phyloP scores from a whole-genome alignment of 768 basidiomycete species.

The Pisolithus orientalis region DNA sequence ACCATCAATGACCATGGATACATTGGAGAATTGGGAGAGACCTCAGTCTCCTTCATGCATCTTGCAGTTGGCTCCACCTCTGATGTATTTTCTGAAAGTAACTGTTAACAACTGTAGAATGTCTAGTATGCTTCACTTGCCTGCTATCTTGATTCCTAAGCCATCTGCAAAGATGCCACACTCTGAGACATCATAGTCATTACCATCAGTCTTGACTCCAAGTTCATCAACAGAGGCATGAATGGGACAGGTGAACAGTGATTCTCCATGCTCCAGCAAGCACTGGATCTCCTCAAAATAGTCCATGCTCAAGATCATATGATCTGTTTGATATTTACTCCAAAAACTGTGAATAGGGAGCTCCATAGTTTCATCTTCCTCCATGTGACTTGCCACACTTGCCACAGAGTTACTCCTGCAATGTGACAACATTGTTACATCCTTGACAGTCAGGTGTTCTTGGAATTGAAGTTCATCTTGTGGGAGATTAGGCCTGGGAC shows the following conservation, averaged over 20 bases:
- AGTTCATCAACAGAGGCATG: background rate
- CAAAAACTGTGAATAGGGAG: background rate
- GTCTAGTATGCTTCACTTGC: no score
- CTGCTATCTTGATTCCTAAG: no score
- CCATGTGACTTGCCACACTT: background rate
- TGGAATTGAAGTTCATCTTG: background rate
- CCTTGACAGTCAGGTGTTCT: background rate
- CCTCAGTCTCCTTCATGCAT: slow-evolving; percentile 15
- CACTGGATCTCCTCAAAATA: slow-evolving; percentile 1
- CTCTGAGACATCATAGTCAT: slow-evolving; percentile 18
- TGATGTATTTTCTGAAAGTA: no score
- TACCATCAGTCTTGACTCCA: slow-evolving; percentile 31
- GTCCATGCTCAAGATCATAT: background rate
- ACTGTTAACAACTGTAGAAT: no score
- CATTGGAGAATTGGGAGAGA: slow-evolving; percentile 26
- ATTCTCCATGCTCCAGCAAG: slow-evolving; percentile 1
- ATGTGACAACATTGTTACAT: background rate
- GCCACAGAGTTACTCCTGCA: background rate
- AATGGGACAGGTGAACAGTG: slow-evolving; percentile 1
- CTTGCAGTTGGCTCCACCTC: background rate
- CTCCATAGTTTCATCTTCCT: background rate
- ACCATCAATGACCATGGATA: slow-evolving; percentile 6
- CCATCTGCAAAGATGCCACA: background rate
- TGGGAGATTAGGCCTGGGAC: background rate
- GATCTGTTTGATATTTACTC: background rate